Conservation (phyloP, 768 basidiomycete genomes). For the Sarcodon sp. region DNA sequence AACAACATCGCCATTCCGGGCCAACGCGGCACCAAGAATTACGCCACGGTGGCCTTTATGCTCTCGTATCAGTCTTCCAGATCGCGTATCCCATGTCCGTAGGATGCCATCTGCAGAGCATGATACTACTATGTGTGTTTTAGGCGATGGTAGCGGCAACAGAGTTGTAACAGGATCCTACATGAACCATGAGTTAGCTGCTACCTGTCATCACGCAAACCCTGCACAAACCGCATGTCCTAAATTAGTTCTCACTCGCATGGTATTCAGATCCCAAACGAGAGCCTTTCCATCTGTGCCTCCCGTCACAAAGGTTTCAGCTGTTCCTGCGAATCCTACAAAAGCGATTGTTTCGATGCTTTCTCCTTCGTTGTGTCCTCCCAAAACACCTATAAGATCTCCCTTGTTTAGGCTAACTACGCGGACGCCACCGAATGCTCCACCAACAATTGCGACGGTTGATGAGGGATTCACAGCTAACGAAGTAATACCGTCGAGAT, state of each 20-base stretch:
- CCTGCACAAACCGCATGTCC: constrained; percentile 56
- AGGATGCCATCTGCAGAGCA: constrained; percentile 80
- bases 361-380: constrained; percentile 77
- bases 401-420: constrained; percentile 83
- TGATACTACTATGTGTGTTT: constrained; percentile 68
- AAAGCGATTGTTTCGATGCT: constrained; percentile 83
- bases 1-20: constrained; percentile 54
- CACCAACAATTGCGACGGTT: constrained; percentile 86
- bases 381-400: constrained; percentile 63
- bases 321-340: constrained; percentile 51
- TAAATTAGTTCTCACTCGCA: constrained; percentile 70
- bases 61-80: constrained; percentile 61
- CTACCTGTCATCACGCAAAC: no score
- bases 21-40: constrained; percentile 65
- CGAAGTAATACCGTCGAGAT: constrained; percentile 75
- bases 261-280: constrained; percentile 89
- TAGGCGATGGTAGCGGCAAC: constrained; percentile 60
- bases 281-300: constrained; percentile 91
- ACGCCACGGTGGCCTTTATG: constrained; percentile 77
- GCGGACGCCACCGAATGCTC: constrained; percentile 73
- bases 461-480: constrained; percentile 78
- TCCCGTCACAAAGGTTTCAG: constrained; percentile 67
- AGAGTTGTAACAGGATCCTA: constrained; percentile 85
- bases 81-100: constrained; percentile 88
- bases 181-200: neutral